A percentile compares a stretch with the other conserved stretches of the same genome.
These are phyloP conservation scores for Lepidium africanum DNA, from an alignment of 345 rosid species.

Conservation along the genomic window DNA sequence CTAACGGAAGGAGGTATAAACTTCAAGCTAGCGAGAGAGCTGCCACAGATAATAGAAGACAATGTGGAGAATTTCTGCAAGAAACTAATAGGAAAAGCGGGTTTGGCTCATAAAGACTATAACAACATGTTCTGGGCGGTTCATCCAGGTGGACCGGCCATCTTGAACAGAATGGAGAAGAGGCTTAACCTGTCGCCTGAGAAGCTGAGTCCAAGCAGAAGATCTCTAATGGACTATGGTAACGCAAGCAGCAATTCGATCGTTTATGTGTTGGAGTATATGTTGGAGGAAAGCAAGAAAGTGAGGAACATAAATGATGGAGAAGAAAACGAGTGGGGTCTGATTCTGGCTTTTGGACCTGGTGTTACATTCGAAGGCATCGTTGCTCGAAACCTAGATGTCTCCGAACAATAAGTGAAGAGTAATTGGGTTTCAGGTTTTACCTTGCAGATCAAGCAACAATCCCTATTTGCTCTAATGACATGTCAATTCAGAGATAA, in stretches of 20 bases:
- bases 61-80: slow-evolving; percentile 72
- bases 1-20: slow-evolving; percentile 89
- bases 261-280: slow-evolving; percentile 83
- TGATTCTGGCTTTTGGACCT: slow-evolving; percentile 91
- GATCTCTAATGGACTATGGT: slow-evolving; percentile 88
- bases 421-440: not conserved
- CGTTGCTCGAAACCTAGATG: slow-evolving; percentile 71
- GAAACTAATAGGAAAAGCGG: slow-evolving; percentile 44
- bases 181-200: slow-evolving; percentile 63
- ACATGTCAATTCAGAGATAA: not conserved
- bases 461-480: not conserved
- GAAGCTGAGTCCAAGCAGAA: slow-evolving; percentile 71
- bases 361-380: slow-evolving; percentile 98
- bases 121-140: slow-evolving; percentile 92
- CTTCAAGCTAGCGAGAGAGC: slow-evolving; percentile 83
- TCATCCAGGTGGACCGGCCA: slow-evolving; percentile 99
- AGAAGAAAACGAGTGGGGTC: slow-evolving; percentile 53
- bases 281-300: slow-evolving; percentile 70
- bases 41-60: slow-evolving; percentile 90
- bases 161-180: slow-evolving; percentile 77
- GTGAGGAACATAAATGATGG: slow-evolving; percentile 14
- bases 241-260: slow-evolving; percentile 94
- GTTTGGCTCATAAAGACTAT: slow-evolving; percentile 43
- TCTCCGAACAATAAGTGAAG: slow-evolving; percentile 15
- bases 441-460: slow-evolving; percentile 25